A percentile compares a stretch with the other conserved stretches of the same genome.
phyloP scores from a whole-genome alignment of 495 filamentous ascomycete genomes.

The Neurospora sp. region DNA sequence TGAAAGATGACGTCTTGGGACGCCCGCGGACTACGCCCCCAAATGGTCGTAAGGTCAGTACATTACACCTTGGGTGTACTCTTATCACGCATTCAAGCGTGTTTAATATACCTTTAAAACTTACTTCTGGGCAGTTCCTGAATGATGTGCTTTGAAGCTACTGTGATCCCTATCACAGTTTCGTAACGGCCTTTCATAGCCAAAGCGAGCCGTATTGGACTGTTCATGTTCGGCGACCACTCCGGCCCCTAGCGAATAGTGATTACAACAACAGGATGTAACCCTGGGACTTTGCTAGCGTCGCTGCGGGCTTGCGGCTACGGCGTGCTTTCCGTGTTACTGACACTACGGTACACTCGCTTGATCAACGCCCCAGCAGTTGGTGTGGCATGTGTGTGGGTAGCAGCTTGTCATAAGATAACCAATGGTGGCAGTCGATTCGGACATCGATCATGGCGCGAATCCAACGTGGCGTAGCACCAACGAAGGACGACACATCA shows the following conservation, averaged over 20 bases:
- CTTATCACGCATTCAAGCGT: no score
- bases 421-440: neutral
- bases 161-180: no score
- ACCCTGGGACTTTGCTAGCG: neutral
- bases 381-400: neutral
- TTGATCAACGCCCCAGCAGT: neutral
- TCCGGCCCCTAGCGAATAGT: neutral
- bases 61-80: no score
- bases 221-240: no score
- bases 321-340: neutral
- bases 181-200: no score
- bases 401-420: neutral
- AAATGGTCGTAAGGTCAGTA: no score
- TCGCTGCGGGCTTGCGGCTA: neutral
- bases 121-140: no score
- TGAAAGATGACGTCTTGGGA: neutral
- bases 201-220: no score
- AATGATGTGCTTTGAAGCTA: no score
- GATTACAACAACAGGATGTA: neutral
- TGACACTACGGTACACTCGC: no score
- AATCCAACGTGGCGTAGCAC: neutral
- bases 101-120: no score
- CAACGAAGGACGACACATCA: neutral
- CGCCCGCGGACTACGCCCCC: neutral
- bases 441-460: neutral